phyloP scores from a whole-genome alignment of 257 asterid species.

The Nicotiana tomentosiformis region DNA sequence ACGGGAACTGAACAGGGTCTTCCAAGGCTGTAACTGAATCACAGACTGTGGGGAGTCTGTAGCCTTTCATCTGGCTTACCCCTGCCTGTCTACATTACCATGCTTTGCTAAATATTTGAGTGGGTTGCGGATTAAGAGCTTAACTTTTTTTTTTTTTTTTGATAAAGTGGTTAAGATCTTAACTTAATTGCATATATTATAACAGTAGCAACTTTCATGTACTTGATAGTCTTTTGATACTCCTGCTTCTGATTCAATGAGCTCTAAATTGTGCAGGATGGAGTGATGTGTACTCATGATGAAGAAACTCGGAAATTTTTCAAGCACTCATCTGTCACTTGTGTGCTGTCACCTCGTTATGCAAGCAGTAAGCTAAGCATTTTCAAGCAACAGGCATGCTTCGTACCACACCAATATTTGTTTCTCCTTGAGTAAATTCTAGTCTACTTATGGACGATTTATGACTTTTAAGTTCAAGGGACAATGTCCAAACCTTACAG shows the following conservation, averaged over 20 bases:
- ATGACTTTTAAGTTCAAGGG: not conserved
- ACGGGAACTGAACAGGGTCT: not conserved
- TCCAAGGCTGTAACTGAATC: not conserved
- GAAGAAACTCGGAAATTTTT: slow-evolving; percentile 92
- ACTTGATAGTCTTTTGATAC: not conserved
- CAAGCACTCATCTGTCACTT: slow-evolving; percentile 86
- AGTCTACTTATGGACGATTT: not conserved
- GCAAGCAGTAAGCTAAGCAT: slow-evolving; percentile 98
- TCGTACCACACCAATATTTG: slow-evolving; percentile 22
- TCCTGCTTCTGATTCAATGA: slow-evolving; percentile 4
- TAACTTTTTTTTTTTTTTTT: too few species aligned
- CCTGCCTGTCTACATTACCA: not conserved
- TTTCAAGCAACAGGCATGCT: slow-evolving; percentile 95
- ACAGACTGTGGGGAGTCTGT: not conserved
- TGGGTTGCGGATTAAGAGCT: not conserved
- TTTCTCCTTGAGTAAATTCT: not conserved
- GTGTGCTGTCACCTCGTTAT: slow-evolving; percentile 90
- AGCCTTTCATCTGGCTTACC: not conserved
- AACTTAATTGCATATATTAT: not conserved
- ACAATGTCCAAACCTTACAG: not conserved
- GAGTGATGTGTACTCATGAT: slow-evolving; percentile 96
- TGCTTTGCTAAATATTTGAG: not conserved
- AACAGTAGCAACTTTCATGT: not conserved
- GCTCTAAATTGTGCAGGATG: slow-evolving; percentile 44
- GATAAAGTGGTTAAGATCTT: not conserved